Base-by-base conservation (phyloP, 208 protist genomes). In the Leishmania martiniquensis region DNA sequence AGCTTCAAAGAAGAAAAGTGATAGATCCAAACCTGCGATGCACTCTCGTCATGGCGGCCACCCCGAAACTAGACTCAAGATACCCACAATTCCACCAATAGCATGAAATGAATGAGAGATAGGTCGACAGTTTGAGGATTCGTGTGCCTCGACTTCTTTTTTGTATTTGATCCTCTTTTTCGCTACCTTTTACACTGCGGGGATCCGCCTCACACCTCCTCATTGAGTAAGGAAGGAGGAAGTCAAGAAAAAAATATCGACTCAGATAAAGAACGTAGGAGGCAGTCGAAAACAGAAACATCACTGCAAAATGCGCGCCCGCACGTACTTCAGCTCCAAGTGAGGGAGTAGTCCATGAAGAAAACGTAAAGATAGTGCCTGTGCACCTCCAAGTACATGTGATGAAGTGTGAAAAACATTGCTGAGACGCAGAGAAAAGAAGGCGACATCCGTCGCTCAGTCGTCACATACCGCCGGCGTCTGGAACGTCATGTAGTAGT, bases 401-500 rank as follows among this genome's bases (percentile, higher is more conserved):
- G 7, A 0, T 60, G 55, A 12, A 34, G 55, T 2, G 29, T 1
- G 12, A 62, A 62, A 62, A 62, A 29, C 4, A n/a, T 3, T 39
- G 32, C 44, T 9, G n/a, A 54, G 55, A 72, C 22, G 1, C 2
- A 12, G 47, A 6, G 55, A 42, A n/a, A 72, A 7, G 37, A 72
- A 3, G 52, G 29, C 22, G 15, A 12, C 6, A 9, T 29, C 62
- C 51, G 22, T 52, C 9, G 39, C 47, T 75, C 69, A 77, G 39
- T 91, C 88, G 60, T 92, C 86, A 60, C 93, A 96, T 44, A 90
- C 60, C 0, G 89, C 91, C 15, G 91, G 91, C 15, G 91, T 94
- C 55, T 95, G 85, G 80, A 94, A 95, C 17, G 92, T 83, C 84
- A 96, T 88, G 59, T 49, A 63, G 76, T 96, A 96, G n/a, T 75